phyloP scores from a whole-genome alignment of 2,329 filamentous ascomycete genomes.

The Alternaria solani region DNA sequence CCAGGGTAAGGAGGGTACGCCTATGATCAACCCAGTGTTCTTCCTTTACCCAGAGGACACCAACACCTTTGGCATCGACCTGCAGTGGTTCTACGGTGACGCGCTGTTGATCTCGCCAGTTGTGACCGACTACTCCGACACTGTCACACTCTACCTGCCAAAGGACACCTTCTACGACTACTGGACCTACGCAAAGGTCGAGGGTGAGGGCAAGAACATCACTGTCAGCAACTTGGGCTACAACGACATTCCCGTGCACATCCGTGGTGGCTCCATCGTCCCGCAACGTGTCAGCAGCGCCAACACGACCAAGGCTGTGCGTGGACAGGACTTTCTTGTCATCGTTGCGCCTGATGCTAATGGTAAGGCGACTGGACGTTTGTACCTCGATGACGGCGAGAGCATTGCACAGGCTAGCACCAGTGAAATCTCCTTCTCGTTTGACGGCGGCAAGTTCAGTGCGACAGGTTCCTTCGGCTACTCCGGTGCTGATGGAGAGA shows the following conservation, averaged over 20 bases:
- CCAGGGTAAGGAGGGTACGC: constrained; percentile 68
- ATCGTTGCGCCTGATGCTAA: constrained; percentile 70
- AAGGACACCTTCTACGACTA: constrained; percentile 68
- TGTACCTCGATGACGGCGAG: constrained; percentile 83
- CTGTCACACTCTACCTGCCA: constrained; percentile 65
- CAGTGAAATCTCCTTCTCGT: constrained; percentile 69
- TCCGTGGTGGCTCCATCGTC: constrained; percentile 71
- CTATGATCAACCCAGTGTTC: constrained; percentile 74
- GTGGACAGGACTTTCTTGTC: constrained; percentile 73
- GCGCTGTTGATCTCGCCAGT: constrained; percentile 66
- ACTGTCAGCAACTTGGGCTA: constrained; percentile 57
- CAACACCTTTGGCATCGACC: constrained; percentile 61
- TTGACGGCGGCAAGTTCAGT: constrained; percentile 61
- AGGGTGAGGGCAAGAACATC: constrained; percentile 56
- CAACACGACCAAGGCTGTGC: constrained; percentile 70
- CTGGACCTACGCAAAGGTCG: constrained; percentile 60
- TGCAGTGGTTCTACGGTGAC: constrained; percentile 68
- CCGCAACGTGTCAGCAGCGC: constrained; percentile 64
- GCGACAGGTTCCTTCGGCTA: constrained; percentile 65
- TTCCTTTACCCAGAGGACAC: constrained; percentile 71
- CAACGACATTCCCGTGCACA: constrained; percentile 70
- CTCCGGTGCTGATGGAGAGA: constrained; percentile 30
- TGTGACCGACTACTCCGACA: constrained; percentile 60
- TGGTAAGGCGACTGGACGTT: constrained; percentile 69
- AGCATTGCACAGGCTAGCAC: constrained; percentile 66